Base-by-base conservation (phyloP, 257 asterid species). In the Sherardia arvensis region DNA sequence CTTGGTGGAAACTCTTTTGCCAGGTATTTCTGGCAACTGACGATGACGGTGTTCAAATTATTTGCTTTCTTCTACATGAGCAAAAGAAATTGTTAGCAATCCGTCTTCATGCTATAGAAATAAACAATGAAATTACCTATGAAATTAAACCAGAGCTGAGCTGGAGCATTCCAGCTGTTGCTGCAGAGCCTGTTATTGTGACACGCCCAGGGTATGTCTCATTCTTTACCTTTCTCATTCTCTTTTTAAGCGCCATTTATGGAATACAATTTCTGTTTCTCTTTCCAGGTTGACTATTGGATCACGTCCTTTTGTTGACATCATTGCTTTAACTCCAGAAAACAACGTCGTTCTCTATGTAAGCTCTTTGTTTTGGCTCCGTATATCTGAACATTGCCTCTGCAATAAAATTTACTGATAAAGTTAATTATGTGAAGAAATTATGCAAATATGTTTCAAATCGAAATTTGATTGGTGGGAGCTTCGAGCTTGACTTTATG, bases 11-110 rank as follows among this genome's bases (percentile, higher is more conserved):
- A 27, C 28, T 43, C 36, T 62, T 62, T 43, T 62, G 1, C 56
- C 83, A 92, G 99, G 95, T 92, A 30, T 89, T 92, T 76, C 76
- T 89, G 83, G 99, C 95, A 25, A 82, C 86, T 70, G 99, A 85
- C 73, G 88, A 82, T 53, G 95, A 85, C 71, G 75, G 66, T 66
- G 81, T 84, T 18, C 94, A 94, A 73, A 73, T 85, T 29, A 75
- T 89, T 66, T 89, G 97, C 69, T 84, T 92, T 75, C 99, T 89
- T 76, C 90, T 89, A 68, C 86, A 78, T 71, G 99, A 92, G 55
- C 91, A 84, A 78, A 87, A 79, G 58, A 82, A 80, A 79, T 63
- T 92, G 79, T 67, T 89, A 65, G 84, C 91, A 64, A 74, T 89
- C 74, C 82, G 85, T 65, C 91, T 92, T 68, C 93, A 85, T 76